Base-by-base conservation (phyloP, 306 rosid species). In the Cucurbita pepo region DNA sequence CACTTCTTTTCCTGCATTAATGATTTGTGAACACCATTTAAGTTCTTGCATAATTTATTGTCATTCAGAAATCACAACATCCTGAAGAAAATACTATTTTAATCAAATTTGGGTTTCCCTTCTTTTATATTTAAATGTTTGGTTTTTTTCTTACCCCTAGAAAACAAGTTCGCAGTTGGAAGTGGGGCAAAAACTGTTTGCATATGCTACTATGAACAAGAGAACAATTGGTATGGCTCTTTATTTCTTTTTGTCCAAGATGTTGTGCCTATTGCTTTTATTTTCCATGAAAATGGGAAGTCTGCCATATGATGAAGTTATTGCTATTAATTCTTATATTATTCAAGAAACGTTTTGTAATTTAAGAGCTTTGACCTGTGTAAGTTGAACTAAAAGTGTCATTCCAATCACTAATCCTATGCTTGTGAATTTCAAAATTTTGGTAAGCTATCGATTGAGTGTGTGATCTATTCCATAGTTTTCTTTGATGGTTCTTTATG, bases 171-270 rank as follows among this genome's bases (percentile, higher is more conserved):
- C 56, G 99, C 99, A 53, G 90, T 94, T 71, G 99, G 99, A 67
- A 94, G 97, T 82, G 99, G 99, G 70, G 96, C 99, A 65, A 94
- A 88, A 83, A 91, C 90, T 78, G 92, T 89, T 80, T 94, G 97
- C 82, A 75, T 94, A 78, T 94, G 97, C 90, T 91, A 94, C 81
- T 94, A 94, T 76, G 99, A 94, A 82, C 97, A 89, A 82, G 99
- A 94, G 69, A 91, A 91, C 79, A 94, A 94, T 82, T 94, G 95
- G 97, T 94, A 80, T 51, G 63, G 53, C 43, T 38, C 50, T 21
- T 74, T 67, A 22, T 70, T 13, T 54, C 44, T 40, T 72, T 78
- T 71, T 71, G 56, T 58, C 38, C 10, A 54, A 22, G 37, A 8
- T 38, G 3, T 59, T 57, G 15, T 15, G 22, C 16, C 60, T 3